Evolutionary conservation across 2,329 filamentous ascomycete species (phyloP).

Genomic region (Ophiocordyceps sinensis): DNA sequence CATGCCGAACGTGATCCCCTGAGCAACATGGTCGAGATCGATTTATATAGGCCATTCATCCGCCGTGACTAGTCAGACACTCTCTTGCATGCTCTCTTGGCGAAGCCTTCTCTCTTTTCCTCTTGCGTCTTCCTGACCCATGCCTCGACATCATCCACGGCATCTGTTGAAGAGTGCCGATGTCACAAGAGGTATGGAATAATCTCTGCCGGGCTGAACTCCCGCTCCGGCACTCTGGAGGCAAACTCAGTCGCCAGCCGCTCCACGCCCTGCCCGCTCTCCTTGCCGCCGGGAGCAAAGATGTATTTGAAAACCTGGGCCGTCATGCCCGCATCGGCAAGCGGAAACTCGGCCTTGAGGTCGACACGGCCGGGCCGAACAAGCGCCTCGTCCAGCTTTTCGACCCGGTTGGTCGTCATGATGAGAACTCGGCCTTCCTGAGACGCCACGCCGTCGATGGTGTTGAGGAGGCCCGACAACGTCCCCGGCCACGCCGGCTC

Average conservation of each 20-base stretch:
- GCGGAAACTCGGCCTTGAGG: constrained; percentile 29
- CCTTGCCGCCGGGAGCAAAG: background rate
- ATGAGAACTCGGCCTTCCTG: constrained; percentile 10
- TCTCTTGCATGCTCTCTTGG: too few relatives aligned
- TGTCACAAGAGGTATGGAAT: constrained; percentile 4
- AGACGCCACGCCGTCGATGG: constrained; percentile 8
- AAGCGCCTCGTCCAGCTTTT: constrained; percentile 10
- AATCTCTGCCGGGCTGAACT: constrained; percentile 37
- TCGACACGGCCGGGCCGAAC: constrained; percentile 35
- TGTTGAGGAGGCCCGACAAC: constrained; percentile 9
- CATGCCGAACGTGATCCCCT: too few relatives aligned
- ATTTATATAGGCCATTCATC: too few relatives aligned
- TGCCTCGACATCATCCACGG: background rate
- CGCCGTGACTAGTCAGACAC: too few relatives aligned
- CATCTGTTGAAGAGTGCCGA: background rate
- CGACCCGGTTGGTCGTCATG: constrained; percentile 11
- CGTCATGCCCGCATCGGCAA: background rate
- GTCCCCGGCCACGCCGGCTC: background rate
- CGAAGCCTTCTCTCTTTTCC: background rate
- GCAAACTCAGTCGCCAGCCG: constrained; percentile 18
- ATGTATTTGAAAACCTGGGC: background rate
- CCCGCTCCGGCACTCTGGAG: constrained; percentile 25
- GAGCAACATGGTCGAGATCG: too few relatives aligned
- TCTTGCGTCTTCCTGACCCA: background rate
- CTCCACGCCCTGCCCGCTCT: too few relatives aligned